These are phyloP conservation scores for Macrolepiota albuminosa DNA, from an alignment of 768 basidiomycete genomes.

Conservation along the genomic window DNA sequence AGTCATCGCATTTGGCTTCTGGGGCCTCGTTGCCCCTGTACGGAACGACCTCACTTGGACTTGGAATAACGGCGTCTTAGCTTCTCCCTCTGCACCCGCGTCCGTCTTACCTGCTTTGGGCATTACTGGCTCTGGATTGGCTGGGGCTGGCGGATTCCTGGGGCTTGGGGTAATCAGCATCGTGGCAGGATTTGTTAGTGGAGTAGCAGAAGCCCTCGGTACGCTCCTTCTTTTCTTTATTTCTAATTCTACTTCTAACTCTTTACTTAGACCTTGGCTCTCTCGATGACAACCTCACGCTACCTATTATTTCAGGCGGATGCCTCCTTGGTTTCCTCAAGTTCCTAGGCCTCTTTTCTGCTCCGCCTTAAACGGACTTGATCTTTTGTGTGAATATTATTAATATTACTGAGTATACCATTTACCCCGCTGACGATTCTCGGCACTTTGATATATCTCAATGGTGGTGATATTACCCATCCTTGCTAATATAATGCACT, in stretches of 20 bases:
- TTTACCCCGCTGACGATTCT: slow-evolving; percentile 4
- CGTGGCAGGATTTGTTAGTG: slow-evolving; percentile 74
- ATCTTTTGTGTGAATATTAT: background rate
- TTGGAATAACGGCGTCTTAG: slow-evolving; percentile 48
- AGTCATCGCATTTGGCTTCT: slow-evolving; percentile 63
- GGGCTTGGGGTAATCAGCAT: slow-evolving; percentile 55
- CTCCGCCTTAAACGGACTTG: slow-evolving; percentile 5
- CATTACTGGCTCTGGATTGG: slow-evolving; percentile 7
- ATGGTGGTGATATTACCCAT: background rate
- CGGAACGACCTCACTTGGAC: slow-evolving; percentile 46
- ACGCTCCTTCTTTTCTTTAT: slow-evolving; percentile 22
- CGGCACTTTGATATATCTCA: background rate
- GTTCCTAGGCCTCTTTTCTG: slow-evolving; percentile 28
- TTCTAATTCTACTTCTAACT: background rate
- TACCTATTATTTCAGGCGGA: slow-evolving; percentile 84
- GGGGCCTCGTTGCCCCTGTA: slow-evolving; percentile 55
- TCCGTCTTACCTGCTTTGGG: slow-evolving; percentile 14
- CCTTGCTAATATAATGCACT: background rate
- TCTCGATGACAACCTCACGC: slow-evolving; percentile 84
- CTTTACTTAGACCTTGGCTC: slow-evolving; percentile 64
- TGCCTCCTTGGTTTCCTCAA: slow-evolving; percentile 42
- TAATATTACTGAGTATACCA: background rate
- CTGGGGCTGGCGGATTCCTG: slow-evolving; percentile 32
- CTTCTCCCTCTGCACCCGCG: slow-evolving; percentile 19
- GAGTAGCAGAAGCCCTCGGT: slow-evolving; percentile 89